Base-by-base conservation (phyloP, 176 grass and related monocot genomes). In the Cymbopogon citratus region DNA sequence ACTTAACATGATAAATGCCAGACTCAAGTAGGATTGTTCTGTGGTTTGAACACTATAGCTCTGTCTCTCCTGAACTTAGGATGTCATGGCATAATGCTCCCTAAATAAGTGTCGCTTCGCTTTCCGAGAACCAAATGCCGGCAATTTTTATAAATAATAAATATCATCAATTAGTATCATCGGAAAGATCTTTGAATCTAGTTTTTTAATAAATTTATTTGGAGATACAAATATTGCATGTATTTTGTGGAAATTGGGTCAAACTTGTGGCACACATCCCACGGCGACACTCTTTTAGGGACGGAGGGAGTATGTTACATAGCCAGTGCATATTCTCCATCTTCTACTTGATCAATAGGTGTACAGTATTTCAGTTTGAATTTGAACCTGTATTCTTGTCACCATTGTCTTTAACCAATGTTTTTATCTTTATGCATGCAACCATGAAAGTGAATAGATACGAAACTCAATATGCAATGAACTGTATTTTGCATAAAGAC, bases 1-100 rank as follows among this genome's bases (percentile, higher is more conserved):
- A 63, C 73, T 63, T 60, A 38, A 75, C 61, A 45, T 65, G 57
- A 52, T 43, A 65, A 83, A 65, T 66, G 1, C 39, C 44, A 83
- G 38, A 83, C 24, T 67, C 21, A 63, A 63, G 14, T 25, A 73
- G 27, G 39, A 21, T 19, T 73, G 12, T 48, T 73, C 35, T 82
- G 13, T 73, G 26, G 57, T 64, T 83, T 49, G 29, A 48, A 63
- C 52, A 60, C 27, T 0, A 49, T 68, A 65, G 2, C n/a, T 1
- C 21, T 48, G 46, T 63, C 68, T 70, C 16, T 16, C 43, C 27
- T 52, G 41, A 67, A 79, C 12, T 51, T 6, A 67, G 12, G 49
- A 36, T 31, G 41, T 21, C 18, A 67, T 36, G 28, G 43, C 28
- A 25, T 48, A 67, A 34, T 51, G 44, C 2, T 70, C n/a, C n/a